phyloP scores from a whole-genome alignment of 177 flowering plant species.

The Telopea speciosissima region DNA sequence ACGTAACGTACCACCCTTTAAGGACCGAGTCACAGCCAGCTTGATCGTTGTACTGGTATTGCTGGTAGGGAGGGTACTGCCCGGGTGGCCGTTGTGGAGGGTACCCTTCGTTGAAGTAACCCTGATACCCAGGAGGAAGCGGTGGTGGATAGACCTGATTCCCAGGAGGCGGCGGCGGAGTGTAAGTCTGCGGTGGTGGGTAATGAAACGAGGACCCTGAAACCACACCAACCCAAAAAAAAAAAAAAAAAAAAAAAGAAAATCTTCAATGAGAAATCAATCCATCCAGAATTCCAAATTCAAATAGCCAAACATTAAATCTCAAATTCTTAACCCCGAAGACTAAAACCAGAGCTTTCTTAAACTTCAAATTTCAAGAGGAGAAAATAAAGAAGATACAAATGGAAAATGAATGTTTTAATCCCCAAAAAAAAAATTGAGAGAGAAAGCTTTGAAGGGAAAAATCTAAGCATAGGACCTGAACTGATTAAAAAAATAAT shows the following conservation, averaged over 20 bases:
- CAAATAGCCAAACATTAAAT: background rate
- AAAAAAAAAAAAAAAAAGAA: background rate
- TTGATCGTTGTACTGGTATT: slow-evolving; percentile 15
- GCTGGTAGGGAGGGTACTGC: background rate
- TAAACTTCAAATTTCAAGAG: background rate
- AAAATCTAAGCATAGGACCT: too few species aligned
- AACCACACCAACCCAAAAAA: background rate
- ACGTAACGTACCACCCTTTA: slow-evolving; percentile 28
- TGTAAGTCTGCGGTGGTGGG: slow-evolving; percentile 10
- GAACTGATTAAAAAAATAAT: background rate
- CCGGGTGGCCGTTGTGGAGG: slow-evolving; percentile 14
- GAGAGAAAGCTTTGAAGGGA: background rate
- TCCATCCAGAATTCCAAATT: background rate
- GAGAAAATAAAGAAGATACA: background rate
- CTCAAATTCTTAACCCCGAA: background rate
- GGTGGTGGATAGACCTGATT: slow-evolving; percentile 15
- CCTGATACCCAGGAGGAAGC: slow-evolving; percentile 30
- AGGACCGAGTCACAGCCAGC: slow-evolving; percentile 27
- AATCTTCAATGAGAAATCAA: too few species aligned
- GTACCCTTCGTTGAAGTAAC: slow-evolving; percentile 31
- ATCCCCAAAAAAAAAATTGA: too few species aligned
- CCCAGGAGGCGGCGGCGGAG: slow-evolving; percentile 12
- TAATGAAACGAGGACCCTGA: slow-evolving; percentile 20
- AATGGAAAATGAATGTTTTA: too few species aligned
- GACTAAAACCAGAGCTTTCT: too few species aligned